Conservation (phyloP, 2,329 filamentous ascomycete genomes). For the Arthrobotrys musiformis region DNA sequence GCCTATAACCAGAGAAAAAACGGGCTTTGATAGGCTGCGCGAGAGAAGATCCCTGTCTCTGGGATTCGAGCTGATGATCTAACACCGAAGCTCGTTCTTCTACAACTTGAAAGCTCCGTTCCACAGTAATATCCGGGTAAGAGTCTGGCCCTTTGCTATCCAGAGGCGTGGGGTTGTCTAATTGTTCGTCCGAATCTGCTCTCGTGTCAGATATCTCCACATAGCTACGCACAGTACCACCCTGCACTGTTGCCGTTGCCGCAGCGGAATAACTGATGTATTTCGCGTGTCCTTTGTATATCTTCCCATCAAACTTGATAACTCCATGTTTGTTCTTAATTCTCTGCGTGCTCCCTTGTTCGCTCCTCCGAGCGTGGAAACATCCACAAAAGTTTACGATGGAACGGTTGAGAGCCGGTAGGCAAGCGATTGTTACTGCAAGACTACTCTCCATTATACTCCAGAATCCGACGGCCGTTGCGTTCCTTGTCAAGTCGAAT, state of each 20-base stretch:
- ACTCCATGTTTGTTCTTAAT: slow-evolving; percentile 45
- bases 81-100: slow-evolving; percentile 50
- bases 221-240: slow-evolving; percentile 29
- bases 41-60: slow-evolving; percentile 6
- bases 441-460: slow-evolving; percentile 55
- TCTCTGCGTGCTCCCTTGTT: slow-evolving; percentile 15
- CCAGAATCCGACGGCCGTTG: slow-evolving; percentile 44
- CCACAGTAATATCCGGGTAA: slow-evolving; percentile 53
- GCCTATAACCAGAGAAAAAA: slow-evolving; percentile 30
- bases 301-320: slow-evolving; percentile 42
- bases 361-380: background rate
- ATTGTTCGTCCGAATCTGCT: slow-evolving; percentile 31
- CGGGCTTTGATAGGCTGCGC: slow-evolving; percentile 22
- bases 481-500: slow-evolving; percentile 45
- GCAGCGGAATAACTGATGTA: slow-evolving; percentile 52
- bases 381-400: slow-evolving; percentile 23
- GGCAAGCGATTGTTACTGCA: slow-evolving; percentile 49
- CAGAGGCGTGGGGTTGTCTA: background rate
- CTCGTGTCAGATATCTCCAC: slow-evolving; percentile 34
- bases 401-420: slow-evolving; percentile 42
- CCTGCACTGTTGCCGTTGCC: slow-evolving; percentile 37
- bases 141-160: slow-evolving; percentile 29
- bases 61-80: slow-evolving; percentile 40
- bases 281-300: slow-evolving; percentile 51
- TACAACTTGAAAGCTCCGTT: slow-evolving; percentile 48